Percentiles rank a stretch among this genome's conserved stretches.
Conservation (phyloP, 768 basidiomycete species). For the Suillus lakei region DNA sequence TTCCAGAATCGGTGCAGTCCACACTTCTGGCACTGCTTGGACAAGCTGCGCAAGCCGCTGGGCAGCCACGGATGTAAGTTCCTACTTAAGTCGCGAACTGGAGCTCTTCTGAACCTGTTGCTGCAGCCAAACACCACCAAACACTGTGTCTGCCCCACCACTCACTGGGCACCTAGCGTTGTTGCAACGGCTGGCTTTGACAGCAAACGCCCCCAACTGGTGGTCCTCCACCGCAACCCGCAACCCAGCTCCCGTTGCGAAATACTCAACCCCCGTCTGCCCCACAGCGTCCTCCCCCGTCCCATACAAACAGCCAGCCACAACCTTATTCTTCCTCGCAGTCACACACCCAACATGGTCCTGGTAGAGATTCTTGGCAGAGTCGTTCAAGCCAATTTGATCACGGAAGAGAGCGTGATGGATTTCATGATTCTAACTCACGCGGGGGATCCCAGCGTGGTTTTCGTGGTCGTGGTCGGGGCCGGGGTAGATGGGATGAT, state of each 20-base stretch:
- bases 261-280: conserved; percentile 19
- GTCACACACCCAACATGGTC: conserved; percentile 34
- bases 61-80: conserved; percentile 46
- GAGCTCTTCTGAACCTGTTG: conserved; percentile 2
- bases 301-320: conserved; percentile 6
- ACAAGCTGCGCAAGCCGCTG: conserved; percentile 59
- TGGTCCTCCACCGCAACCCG: conserved; percentile 28
- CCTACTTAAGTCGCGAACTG: conserved; percentile 8
- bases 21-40: conserved; percentile 71
- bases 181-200: conserved; percentile 77
- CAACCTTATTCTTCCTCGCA: conserved; percentile 10
- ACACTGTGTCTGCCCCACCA: conserved; percentile 43
- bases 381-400: conserved; percentile 35
- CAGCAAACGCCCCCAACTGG: conserved; percentile 48
- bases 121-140: conserved; percentile 67
- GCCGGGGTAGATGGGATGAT: conserved; percentile 66
- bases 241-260: not conserved
- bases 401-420: conserved; percentile 49
- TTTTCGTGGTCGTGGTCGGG: conserved; percentile 63
- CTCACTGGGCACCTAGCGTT: conserved; percentile 64
- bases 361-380: conserved; percentile 45
- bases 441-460: conserved; percentile 62
- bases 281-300: conserved; percentile 29
- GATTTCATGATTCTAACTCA: conserved; percentile 49
- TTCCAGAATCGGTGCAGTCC: conserved; percentile 52